Evolutionary conservation across 257 asterid genomes (phyloP).

Genomic region (Lycium ferocissimum): DNA sequence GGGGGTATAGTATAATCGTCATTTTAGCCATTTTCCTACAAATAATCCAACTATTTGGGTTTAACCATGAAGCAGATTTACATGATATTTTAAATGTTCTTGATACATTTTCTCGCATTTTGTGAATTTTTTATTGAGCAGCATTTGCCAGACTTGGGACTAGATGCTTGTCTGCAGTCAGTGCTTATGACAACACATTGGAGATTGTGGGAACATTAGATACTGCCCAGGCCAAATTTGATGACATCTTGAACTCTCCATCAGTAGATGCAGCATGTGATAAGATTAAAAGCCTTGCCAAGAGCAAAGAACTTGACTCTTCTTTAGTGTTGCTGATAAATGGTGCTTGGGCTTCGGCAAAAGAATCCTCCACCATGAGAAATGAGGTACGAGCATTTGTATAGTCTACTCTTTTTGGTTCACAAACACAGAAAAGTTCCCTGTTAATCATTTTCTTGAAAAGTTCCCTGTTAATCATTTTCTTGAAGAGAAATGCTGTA

Average conservation of each 20-base stretch:
- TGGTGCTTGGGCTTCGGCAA: conserved; percentile 93
- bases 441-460: no score
- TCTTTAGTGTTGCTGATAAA: conserved; percentile 86
- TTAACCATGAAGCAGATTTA: not conserved
- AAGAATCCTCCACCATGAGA: conserved; percentile 79
- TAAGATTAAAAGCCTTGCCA: conserved; percentile 84
- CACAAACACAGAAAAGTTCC: not conserved
- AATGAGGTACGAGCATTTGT: conserved; percentile 64
- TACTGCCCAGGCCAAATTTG: conserved; percentile 86
- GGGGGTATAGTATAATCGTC: no score
- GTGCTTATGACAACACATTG: conserved; percentile 89
- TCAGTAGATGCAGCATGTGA: conserved; percentile 55
- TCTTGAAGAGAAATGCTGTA: not conserved
- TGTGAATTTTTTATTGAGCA: conserved; percentile 49
- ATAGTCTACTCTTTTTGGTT: not conserved
- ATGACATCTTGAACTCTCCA: conserved; percentile 79
- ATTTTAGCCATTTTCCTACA: no score
- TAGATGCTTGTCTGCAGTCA: conserved; percentile 88
- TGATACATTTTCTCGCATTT: not conserved
- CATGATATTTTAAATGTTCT: not conserved
- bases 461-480: not conserved
- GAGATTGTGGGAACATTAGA: conserved; percentile 86
- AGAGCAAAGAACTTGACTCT: conserved; percentile 87
- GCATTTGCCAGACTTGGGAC: conserved; percentile 87
- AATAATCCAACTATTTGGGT: not conserved